Base-by-base conservation (phyloP, 2,329 filamentous ascomycete species). In the Grosmannia huntii region DNA sequence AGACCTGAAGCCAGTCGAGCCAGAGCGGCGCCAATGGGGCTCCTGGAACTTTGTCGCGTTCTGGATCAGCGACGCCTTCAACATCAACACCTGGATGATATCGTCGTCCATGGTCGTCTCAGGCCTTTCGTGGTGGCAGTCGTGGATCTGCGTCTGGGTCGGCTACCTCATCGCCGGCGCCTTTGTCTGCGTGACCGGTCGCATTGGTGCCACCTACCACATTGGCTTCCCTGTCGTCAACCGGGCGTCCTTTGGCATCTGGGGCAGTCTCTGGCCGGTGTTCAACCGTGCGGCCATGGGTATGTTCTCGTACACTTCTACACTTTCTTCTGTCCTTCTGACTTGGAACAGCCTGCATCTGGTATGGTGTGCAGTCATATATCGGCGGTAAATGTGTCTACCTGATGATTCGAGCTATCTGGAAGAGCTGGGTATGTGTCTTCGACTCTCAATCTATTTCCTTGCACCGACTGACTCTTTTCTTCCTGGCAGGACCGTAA, bases 31-130 rank as follows among this genome's bases (percentile, higher is more conserved):
- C 57, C 82, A 89, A 79, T 96, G 91, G 90, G 84, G 84, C 21
- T 75, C 86, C 33, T 90, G 87, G 83, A 95, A 95, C 71, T 96
- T 90, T 68, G 86, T 95, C 48, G 87, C 83, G 16, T 94, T 94
- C 68, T 92, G 89, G 89, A 80, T 94, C 66, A 86, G 87, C 33
- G 88, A 92, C 71, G 87, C 83, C 0, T 90, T 91, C 74, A 92
- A 92, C 70, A 89, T 94, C 68, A 94, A 92, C 71, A 94, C 89
- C 1, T 95, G 89, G 90, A 95, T 95, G 89, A 94, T 95, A 62
- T 87, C 88, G 0, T 89, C 87, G 1, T 84, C 87, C 44, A 90
- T 90, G 81, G 89, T 95, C 38, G 80, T 86, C 1, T 76, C 74
- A 53, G 89, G 89, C 14, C 76, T 95, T 25, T 89, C 88, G 9